Evolutionary conservation across 352 stramenopile species (phyloP), one percentile per base, ranked within the genome.

Genomic region (Elongisporangium undulatum): DNA sequence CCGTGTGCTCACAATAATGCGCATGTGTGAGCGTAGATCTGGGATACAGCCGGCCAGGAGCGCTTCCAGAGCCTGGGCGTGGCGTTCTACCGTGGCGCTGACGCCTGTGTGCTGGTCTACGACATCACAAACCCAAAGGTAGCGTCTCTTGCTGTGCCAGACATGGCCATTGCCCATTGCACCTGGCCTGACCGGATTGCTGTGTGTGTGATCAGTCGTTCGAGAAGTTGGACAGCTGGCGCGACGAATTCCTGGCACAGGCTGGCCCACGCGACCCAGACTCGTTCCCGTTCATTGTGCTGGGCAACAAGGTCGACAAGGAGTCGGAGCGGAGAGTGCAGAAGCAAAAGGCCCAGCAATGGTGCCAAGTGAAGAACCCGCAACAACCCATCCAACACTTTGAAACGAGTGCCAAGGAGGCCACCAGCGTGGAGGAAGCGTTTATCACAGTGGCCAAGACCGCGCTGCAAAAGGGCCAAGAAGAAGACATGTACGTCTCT

Each of bases 221-320:
- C 72, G 96, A 99, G 68, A 97, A 98, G 69, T 72, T 99, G 22
- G 92, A 98, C 64, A 97, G 91, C 69, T 99, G 97, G 97, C 81
- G 94, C 50, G 90, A 98, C 59, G 95, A 99, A 69, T 99, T 99
- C 76, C 74, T 99, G 49, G 84, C 86, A 51, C 94, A 99, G 69
- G 90, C 96, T 1, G 87, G 82, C 1, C 82, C 82, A 13, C 79
- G 85, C 55, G 93, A 99, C 57, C 85, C 83, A 5, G 94, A 98
- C 49, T 78, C 88, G 51, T 99, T 99, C 77, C 95, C 96, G 29
- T 99, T 99, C 75, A 96, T 99, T 53, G 90, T 99, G 13, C 68
- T 99, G 48, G 97, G 96, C 34, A 99, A 99, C 74, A 99, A 99
- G 77, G 94, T 98, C 38, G 97, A 99, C 85, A 96, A 97, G 64